phyloP scores from a whole-genome alignment of 2,329 filamentous ascomycete genomes.

The Stemphylium vesicarium region DNA sequence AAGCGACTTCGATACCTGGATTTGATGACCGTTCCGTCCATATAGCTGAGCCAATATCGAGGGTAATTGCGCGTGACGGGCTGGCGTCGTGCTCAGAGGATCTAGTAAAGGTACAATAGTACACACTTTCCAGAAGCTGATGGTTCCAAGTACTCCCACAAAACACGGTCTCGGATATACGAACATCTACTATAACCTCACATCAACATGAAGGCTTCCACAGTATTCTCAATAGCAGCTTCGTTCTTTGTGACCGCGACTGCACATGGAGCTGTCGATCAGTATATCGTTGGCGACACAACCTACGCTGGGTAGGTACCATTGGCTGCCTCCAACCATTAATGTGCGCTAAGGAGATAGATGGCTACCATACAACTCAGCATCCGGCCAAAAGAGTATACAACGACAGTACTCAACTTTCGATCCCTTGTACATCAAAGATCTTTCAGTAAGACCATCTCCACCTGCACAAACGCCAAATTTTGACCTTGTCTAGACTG shows the following conservation, averaged over 20 bases:
- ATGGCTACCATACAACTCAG: slow-evolving; percentile 39
- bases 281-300: slow-evolving; percentile 32
- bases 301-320: slow-evolving; percentile 32
- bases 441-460: slow-evolving; percentile 29
- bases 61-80: slow-evolving; percentile 10
- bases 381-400: slow-evolving; percentile 33
- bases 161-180: background rate
- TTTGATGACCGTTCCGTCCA: slow-evolving; percentile 4
- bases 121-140: background rate
- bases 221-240: slow-evolving; percentile 21
- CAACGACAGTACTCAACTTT: slow-evolving; percentile 39
- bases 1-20: background rate
- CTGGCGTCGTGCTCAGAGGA: background rate
- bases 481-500: slow-evolving; percentile 21
- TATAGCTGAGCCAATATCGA: slow-evolving; percentile 15
- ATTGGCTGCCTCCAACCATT: background rate
- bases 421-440: slow-evolving; percentile 34
- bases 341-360: slow-evolving; percentile 11
- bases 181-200: background rate
- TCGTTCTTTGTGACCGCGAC: slow-evolving; percentile 29
- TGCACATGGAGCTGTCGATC: slow-evolving; percentile 39
- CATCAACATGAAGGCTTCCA: slow-evolving; percentile 32
- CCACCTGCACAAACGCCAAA: background rate
- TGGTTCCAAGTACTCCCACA: background rate
- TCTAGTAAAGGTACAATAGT: slow-evolving; percentile 14